Base-by-base conservation (phyloP, 495 filamentous ascomycete genomes). In the Trypethelium eluteriae region DNA sequence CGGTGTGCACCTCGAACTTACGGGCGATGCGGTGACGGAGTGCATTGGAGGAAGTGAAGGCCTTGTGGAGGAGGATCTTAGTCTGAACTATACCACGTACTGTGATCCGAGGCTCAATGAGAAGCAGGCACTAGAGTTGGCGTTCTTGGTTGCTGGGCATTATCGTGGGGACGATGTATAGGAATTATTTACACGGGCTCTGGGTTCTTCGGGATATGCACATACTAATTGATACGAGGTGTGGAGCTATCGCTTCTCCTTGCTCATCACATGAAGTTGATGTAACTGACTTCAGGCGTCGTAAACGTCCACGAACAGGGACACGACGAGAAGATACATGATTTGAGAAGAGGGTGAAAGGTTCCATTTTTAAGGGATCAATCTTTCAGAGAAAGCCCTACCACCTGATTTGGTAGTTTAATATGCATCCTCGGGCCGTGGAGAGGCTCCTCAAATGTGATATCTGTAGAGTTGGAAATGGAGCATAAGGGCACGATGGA, bases 31-130 rank as follows among this genome's bases (percentile, higher is more conserved):
- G 38, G 94, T 98, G 18, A 98, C 94, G 3, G 94, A 98, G 80
- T 98, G 94, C 74, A 83, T 93, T 0, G 94, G 95, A 66, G 94
- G 95, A 34, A 93, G 91, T 63, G 91, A 89, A 72, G 90, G 90
- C 0, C 79, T 97, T 68, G 89, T 82, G 5, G 94, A 97, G 74
- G 90, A 93, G 67, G 93, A 96, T 65, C 79, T 98, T 46, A 85
- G 85, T 3, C 83, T 90, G 62, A 89, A 95, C 64, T 98, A 98
- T 75, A 95, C 90, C 2, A 94, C 88, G 38, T 97, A 92, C 80
- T 98, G 94, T 76, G 94, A 98, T 74, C 94, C 94, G 3, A 78
- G 94, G 11, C 79, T 98, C 59, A 98, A 98, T 74, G 94, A 98
- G 83, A 96, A 97, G 76, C 94, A 98, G 79, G 92, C 94, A 16